Percentiles rank a stretch among this genome's conserved stretches.
Evolutionary conservation across 2,329 filamentous ascomycete genomes (phyloP).

Genomic region (Colletotrichum sp.): DNA sequence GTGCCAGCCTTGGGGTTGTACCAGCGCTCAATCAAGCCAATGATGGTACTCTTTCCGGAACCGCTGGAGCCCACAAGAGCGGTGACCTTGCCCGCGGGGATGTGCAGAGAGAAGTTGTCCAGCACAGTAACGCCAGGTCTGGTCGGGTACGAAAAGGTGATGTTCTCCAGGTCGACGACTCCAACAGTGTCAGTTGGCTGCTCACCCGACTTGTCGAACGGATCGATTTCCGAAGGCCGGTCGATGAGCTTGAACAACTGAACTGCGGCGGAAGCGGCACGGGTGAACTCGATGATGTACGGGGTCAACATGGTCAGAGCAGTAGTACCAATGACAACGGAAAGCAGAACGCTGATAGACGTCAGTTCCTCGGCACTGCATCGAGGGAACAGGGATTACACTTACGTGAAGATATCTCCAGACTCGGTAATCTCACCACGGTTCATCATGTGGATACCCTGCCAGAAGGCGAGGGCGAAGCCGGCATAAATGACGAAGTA

Average conservation of each 20-base stretch:
- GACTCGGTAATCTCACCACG: slow-evolving; percentile 39
- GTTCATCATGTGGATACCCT: slow-evolving; percentile 43
- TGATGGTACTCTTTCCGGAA: slow-evolving; percentile 44
- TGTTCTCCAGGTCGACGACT: slow-evolving; percentile 40
- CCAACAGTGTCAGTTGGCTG: slow-evolving; percentile 33
- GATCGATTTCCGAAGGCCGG: slow-evolving; percentile 39
- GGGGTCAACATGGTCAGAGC: slow-evolving; percentile 41
- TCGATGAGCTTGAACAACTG: slow-evolving; percentile 44
- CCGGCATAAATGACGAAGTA: slow-evolving; percentile 47
- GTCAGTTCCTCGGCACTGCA: background rate
- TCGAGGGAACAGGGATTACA: background rate
- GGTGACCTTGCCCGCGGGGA: slow-evolving; percentile 51
- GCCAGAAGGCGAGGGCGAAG: slow-evolving; percentile 51
- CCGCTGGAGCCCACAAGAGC: slow-evolving; percentile 41
- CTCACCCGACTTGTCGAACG: slow-evolving; percentile 36
- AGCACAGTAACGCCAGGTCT: slow-evolving; percentile 47
- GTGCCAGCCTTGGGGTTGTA: slow-evolving; percentile 37
- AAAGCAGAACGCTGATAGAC: slow-evolving; percentile 38
- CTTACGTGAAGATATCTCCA: slow-evolving; percentile 45
- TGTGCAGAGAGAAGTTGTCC: slow-evolving; percentile 43
- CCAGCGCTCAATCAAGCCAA: slow-evolving; percentile 44
- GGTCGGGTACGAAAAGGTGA: slow-evolving; percentile 52
- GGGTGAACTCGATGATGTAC: slow-evolving; percentile 41
- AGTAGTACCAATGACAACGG: slow-evolving; percentile 41
- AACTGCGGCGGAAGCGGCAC: slow-evolving; percentile 38